Base-by-base conservation (phyloP, 1,284 basidiomycete genomes). In the Lignosus rhinocerotis region DNA sequence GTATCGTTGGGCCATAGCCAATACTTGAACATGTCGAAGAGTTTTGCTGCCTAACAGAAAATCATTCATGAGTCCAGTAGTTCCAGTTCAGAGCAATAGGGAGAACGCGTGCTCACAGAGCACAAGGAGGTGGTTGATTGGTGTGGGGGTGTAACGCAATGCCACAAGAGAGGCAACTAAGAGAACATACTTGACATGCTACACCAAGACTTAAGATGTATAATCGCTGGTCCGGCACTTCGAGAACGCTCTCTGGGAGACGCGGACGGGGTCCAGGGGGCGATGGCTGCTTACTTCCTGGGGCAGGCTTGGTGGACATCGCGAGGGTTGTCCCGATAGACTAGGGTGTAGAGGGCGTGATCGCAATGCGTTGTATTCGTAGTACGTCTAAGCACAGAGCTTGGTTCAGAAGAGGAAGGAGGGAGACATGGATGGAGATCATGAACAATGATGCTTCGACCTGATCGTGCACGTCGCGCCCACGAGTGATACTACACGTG, bases 21-120 rank as follows among this genome's bases (percentile, higher is more conserved):
- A 64, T 78, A 82, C 67, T 75, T 78, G 7, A 86, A 60, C 52
- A 88, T 79, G 69, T 92, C 85, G 45, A 86, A 72, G 4, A 82
- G 56, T 74, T 92, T 92, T 62, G 87, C 78, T n/a, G 85, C 80
- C 86, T 89, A 19, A 7, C 42, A 21, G 19, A 17, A 12, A 3
- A 39, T 6, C 21, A 10, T 10, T 17, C 25, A 30, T 50, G 21
- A 39, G 48, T 17, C 10, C 7, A 19, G 8, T 34, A 6, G 17
- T 36, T 16, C 3, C 9, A 11, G n/a, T 8, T n/a, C 5, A 39
- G 1, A 39, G 36, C 36, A 11, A 39, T 4, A 11, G 14, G 25
- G 25, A 25, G 25, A 25, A 25, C 4, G 25, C 25, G 25, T 25
- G 25, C 25, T 25, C 25, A 2, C 2, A 2, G 25, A 25, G 25